These are phyloP conservation scores for Geranomyces variabilis DNA, from an alignment of 192 early-diverging fungal genomes.

Conservation along the genomic window DNA sequence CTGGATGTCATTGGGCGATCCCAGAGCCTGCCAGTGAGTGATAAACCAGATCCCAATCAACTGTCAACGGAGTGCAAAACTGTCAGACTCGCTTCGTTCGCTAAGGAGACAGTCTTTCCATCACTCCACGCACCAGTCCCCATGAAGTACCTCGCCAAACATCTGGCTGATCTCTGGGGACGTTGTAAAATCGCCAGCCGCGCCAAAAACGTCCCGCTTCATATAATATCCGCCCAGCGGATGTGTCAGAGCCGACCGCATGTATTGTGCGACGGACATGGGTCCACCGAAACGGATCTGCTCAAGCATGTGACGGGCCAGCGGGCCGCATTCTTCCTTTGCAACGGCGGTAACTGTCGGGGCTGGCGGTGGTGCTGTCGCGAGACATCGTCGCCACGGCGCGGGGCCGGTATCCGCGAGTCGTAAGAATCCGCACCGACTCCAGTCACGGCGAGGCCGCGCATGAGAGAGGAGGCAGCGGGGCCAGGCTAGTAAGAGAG, in stretches of 20 bases:
- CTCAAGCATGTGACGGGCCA: constrained; percentile 35
- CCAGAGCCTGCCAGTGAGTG: constrained; percentile 76
- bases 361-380: no score
- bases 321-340: constrained; percentile 35
- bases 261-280: constrained; percentile 80
- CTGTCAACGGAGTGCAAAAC: constrained; percentile 23
- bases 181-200: constrained; percentile 90
- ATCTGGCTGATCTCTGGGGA: constrained; percentile 97
- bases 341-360: no score
- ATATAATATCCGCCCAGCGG: constrained; percentile 94
- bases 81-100: neutral
- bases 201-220: constrained; percentile 86
- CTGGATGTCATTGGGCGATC: constrained; percentile 41
- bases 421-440: no score
- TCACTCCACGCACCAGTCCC: neutral
- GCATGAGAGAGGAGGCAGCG: no score
- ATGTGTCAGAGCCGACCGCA: constrained; percentile 84
- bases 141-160: constrained; percentile 86
- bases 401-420: no score
- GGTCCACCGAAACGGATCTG: constrained; percentile 46
- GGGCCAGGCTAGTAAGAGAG: no score
- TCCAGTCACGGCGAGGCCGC: no score
- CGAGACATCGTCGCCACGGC: no score
- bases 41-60: constrained; percentile 89
- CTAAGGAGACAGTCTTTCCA: neutral